These are phyloP conservation scores for Eragrostis tef DNA, from an alignment of 202 grass and related monocot genomes.

Conservation along the genomic window DNA sequence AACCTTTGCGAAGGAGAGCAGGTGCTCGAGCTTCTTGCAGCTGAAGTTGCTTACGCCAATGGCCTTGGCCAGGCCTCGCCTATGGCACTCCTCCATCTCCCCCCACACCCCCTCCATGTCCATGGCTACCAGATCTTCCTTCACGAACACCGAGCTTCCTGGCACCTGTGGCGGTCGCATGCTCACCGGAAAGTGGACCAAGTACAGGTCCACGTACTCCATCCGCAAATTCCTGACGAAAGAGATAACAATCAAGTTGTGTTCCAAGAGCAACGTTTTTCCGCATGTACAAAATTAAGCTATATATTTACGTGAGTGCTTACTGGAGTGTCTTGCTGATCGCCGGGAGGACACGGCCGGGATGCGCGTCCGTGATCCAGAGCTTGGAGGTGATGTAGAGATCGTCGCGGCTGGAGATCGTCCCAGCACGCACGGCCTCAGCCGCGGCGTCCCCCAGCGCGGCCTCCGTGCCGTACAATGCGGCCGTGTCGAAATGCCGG, in stretches of 20 bases:
- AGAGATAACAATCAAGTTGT: neutral
- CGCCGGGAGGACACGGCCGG: conserved; percentile 38
- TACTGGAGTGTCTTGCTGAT: conserved; percentile 19
- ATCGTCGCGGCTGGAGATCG: conserved; percentile 29
- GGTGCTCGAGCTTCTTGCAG: conserved; percentile 54
- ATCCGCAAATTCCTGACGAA: conserved; percentile 29
- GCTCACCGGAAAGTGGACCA: conserved; percentile 47
- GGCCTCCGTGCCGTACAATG: conserved; percentile 35
- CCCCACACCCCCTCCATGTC: conserved; percentile 52
- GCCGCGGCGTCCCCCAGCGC: conserved; percentile 38
- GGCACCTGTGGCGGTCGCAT: neutral
- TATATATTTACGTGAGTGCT: neutral
- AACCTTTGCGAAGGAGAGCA: conserved; percentile 48
- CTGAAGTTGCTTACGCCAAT: conserved; percentile 67
- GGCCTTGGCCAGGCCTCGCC: conserved; percentile 32
- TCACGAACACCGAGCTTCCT: neutral
- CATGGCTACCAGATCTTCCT: conserved; percentile 16
- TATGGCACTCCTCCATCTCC: conserved; percentile 59
- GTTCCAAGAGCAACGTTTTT: neutral
- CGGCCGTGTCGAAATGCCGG: conserved; percentile 58
- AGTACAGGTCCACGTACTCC: conserved; percentile 56
- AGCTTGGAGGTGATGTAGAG: conserved; percentile 63
- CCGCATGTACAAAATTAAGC: neutral
- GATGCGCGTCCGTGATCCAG: conserved; percentile 43
- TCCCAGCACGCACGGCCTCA: conserved; percentile 21